A percentile compares a stretch with the other conserved stretches of the same genome.
phyloP scores from a whole-genome alignment of 108 stramenopile species.

The Bacterosira constricta region DNA sequence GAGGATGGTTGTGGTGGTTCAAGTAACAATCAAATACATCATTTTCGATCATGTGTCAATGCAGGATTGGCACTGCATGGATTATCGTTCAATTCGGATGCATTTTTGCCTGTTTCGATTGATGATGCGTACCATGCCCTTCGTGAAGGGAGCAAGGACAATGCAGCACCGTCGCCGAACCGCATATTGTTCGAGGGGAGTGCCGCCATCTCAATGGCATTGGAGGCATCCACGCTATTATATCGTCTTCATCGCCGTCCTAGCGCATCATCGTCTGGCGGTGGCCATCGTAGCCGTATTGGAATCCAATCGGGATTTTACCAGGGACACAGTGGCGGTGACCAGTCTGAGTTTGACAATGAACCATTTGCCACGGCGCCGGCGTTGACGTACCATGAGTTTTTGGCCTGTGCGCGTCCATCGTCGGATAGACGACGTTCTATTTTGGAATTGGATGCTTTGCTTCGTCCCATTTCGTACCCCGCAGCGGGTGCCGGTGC shows the following conservation, averaged over 20 bases:
- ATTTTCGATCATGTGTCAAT: conserved; percentile 56
- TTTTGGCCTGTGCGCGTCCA: conserved; percentile 58
- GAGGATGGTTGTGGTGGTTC: neutral
- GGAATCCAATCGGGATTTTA: conserved; percentile 56
- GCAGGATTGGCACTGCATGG: conserved; percentile 64
- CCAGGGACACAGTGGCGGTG: conserved; percentile 28
- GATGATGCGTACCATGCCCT: conserved; percentile 30
- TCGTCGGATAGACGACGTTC: conserved; percentile 53
- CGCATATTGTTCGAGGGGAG: conserved; percentile 54
- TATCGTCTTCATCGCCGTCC: conserved; percentile 53
- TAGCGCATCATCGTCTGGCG: neutral
- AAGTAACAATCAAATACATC: conserved; percentile 40
- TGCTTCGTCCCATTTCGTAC: conserved; percentile 40
- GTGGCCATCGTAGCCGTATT: conserved; percentile 26
- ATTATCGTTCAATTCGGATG: conserved; percentile 60
- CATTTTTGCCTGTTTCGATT: conserved; percentile 60
- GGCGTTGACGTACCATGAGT: conserved; percentile 67
- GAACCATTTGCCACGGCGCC: conserved; percentile 51
- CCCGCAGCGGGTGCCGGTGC: neutral
- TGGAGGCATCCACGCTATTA: conserved; percentile 71
- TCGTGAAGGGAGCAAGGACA: neutral
- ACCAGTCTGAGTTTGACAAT: conserved; percentile 5
- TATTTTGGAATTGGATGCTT: conserved; percentile 68
- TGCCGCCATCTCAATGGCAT: conserved; percentile 64
- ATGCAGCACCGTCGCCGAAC: conserved; percentile 2